Conservation (phyloP, 257 asterid genomes). For the Forsythia viridissima region DNA sequence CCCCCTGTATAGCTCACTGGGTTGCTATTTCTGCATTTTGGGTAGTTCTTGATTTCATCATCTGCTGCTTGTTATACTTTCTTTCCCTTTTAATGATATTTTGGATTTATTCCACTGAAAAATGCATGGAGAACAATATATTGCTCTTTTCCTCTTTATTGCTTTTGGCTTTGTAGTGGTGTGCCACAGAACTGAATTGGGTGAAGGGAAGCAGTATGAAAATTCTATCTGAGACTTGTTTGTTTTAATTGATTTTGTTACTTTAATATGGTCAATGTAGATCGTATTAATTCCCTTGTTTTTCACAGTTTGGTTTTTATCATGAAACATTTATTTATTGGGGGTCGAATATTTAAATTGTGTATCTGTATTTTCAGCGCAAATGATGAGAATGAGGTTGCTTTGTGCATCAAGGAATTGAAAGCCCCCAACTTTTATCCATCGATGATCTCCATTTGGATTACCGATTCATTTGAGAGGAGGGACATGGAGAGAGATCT, state of each 20-base stretch:
- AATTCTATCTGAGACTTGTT: not conserved
- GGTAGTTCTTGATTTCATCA: not conserved
- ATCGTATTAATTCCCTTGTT: not conserved
- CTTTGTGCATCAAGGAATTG: slow-evolving; percentile 77
- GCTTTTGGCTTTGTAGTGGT: not conserved
- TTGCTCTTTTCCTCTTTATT: not conserved
- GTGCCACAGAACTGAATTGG: not conserved
- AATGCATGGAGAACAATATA: not conserved
- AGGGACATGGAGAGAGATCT: slow-evolving; percentile 76
- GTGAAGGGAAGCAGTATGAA: not conserved
- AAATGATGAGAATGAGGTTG: slow-evolving; percentile 80
- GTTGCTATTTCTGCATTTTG: not conserved
- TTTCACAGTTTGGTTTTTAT: not conserved
- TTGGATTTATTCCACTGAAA: not conserved
- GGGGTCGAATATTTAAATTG: slow-evolving; percentile 6
- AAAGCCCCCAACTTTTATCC: slow-evolving; percentile 76
- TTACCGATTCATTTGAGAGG: slow-evolving; percentile 85
- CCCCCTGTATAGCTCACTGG: not conserved
- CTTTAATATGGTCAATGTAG: not conserved
- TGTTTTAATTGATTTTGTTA: not conserved
- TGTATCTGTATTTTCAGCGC: slow-evolving; percentile 50
- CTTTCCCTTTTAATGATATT: not conserved
- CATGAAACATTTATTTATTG: not conserved
- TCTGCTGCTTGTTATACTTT: not conserved
- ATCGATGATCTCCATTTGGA: slow-evolving; percentile 82